These are phyloP conservation scores for Ormosia semicastrata DNA, from an alignment of 306 rosid species.

Conservation along the genomic window DNA sequence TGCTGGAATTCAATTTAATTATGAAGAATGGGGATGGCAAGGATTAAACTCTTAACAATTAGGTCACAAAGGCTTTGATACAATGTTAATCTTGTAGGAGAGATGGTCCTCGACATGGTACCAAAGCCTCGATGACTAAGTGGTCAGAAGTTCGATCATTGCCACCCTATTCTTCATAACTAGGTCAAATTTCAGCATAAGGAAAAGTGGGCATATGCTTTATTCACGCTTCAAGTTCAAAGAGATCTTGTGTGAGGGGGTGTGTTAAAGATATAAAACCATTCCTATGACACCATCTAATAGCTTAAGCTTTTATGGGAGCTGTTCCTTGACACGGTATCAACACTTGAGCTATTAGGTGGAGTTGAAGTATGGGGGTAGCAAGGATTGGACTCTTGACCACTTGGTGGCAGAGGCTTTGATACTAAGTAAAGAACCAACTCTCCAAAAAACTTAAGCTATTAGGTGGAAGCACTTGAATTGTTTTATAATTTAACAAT, in stretches of 20 bases:
- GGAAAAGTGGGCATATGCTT: background rate
- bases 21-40: background rate
- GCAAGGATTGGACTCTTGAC: background rate
- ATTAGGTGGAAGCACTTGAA: background rate
- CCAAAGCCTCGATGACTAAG: background rate
- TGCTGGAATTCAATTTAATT: background rate
- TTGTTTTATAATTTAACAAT: background rate
- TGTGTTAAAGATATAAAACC: background rate
- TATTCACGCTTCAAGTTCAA: background rate
- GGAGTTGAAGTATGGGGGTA: background rate
- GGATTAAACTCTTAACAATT: background rate
- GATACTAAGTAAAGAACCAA: background rate
- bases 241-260: background rate
- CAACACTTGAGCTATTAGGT: background rate
- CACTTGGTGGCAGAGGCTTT: background rate
- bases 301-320: background rate
- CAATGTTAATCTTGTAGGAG: background rate
- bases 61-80: background rate
- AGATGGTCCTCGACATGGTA: background rate
- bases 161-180: background rate
- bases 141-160: background rate
- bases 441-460: background rate
- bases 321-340: background rate
- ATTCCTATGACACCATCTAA: background rate
- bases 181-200: background rate